Evolutionary conservation across 2,329 filamentous ascomycete genomes (phyloP), one percentile per base, ranked within the genome.

Genomic region (Colletotrichum sp.): DNA sequence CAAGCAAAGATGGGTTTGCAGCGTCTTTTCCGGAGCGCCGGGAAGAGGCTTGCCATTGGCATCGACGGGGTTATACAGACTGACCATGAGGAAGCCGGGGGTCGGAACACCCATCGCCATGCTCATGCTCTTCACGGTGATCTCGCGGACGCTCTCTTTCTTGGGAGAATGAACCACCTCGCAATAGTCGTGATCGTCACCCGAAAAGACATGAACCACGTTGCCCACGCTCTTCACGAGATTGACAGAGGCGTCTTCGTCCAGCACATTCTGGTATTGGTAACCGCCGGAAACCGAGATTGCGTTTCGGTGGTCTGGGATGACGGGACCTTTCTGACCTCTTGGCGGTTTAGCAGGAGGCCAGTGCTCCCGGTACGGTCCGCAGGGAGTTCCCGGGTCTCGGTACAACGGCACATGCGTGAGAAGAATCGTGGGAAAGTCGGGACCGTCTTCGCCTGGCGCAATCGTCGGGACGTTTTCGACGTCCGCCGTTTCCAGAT

Each of bases 171-270:
- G 97, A 1, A 93, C 89, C 8, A 98, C 87, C 81, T 98, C 96
- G 85, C 97, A 99, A 86, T 98, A 98, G 86, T 99, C 97, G 86
- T 99, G 97, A 82, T 99, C 97, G 80, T 99, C 97, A 13, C 97
- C 97, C 0, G 96, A 98, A 82, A 98, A 99, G 58, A 96, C 94
- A 78, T 97, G 94, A 5, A 92, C 89, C 15, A 98, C 91, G 77
- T 97, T 95, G 39, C 95, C 96, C 39, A 98, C 89, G 77, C 93
- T 94, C 75, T 93, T 90, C 56, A 98, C 87, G 48, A 99, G 87
- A 67, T 93, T 92, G 61, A 92, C 89, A 1, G 96, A 97, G 78
- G 98, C 92, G 3, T 91, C 89, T 66, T 93, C 91, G 66, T 91
- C 94, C 30, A 99, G 91, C 4, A 98, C 96, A 80, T 98, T 99